A percentile compares a stretch with the other conserved stretches of the same genome.
Conservation (phyloP, 495 filamentous ascomycete genomes). For the Ascobolus immersus region DNA sequence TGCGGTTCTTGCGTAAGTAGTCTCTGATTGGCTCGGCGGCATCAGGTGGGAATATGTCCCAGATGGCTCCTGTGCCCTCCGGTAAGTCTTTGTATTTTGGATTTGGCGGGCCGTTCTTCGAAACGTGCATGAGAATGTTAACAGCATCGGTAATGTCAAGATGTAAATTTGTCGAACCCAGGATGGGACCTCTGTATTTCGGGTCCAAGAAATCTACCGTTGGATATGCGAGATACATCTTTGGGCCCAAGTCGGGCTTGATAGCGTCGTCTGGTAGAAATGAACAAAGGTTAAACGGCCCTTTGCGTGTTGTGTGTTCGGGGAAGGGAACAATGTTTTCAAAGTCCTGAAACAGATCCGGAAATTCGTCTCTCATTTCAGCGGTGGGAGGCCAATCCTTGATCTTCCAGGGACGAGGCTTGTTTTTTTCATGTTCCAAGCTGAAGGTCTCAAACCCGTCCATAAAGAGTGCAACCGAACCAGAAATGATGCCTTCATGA, state of each 20-base stretch:
- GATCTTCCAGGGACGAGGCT: slow-evolving; percentile 5
- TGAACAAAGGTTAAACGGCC: slow-evolving; percentile 12
- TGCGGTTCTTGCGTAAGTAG: slow-evolving; percentile 9
- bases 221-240: slow-evolving; percentile 16
- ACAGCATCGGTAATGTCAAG: slow-evolving; percentile 17
- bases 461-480: slow-evolving; percentile 12
- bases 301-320: slow-evolving; percentile 11
- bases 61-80: slow-evolving; percentile 12
- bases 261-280: slow-evolving; percentile 9
- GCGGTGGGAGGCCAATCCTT: slow-evolving; percentile 16
- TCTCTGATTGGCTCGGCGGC: slow-evolving; percentile 7
- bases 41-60: slow-evolving; percentile 17
- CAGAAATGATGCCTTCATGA: slow-evolving; percentile 1
- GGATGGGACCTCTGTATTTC: too few species aligned
- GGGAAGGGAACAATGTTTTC: slow-evolving; percentile 15
- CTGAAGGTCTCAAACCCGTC: slow-evolving; percentile 4
- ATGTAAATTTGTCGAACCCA: slow-evolving; percentile 17
- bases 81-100: slow-evolving; percentile 6
- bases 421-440: background rate
- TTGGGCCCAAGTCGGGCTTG: slow-evolving; percentile 15
- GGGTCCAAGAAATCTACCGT: slow-evolving; percentile 12
- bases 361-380: slow-evolving; percentile 13
- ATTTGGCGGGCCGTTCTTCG: slow-evolving; percentile 2
- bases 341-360: slow-evolving; percentile 14
- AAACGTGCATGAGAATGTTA: slow-evolving; percentile 11